These are phyloP conservation scores for Fusarium subtropicale DNA, from an alignment of 2,329 filamentous ascomycete genomes.

Conservation along the genomic window DNA sequence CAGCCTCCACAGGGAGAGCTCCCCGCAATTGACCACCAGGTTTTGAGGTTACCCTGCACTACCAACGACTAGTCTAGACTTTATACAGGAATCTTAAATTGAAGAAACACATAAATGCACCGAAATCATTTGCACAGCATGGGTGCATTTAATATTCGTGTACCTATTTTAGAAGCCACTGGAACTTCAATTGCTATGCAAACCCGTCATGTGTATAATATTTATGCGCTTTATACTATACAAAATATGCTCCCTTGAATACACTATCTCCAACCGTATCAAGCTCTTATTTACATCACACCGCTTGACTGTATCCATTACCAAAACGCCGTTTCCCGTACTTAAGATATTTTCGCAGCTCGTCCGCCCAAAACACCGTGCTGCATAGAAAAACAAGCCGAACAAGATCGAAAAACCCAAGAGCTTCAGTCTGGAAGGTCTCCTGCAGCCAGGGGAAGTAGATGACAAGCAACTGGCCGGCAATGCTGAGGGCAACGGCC, in stretches of 20 bases:
- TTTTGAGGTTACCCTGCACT: slow-evolving; percentile 38
- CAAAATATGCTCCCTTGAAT: slow-evolving; percentile 17
- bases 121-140: background rate
- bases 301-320: slow-evolving; percentile 73
- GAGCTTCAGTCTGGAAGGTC: slow-evolving; percentile 93
- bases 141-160: background rate
- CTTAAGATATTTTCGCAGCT: slow-evolving; percentile 83
- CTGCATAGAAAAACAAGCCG: slow-evolving; percentile 81
- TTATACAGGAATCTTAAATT: background rate
- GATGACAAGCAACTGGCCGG: slow-evolving; percentile 90
- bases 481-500: slow-evolving; percentile 85
- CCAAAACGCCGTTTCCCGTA: slow-evolving; percentile 68
- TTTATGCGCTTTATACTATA: slow-evolving; percentile 28
- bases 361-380: slow-evolving; percentile 94
- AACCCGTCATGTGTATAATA: slow-evolving; percentile 3
- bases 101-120: background rate
- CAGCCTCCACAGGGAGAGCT: slow-evolving; percentile 33
- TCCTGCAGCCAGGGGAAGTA: slow-evolving; percentile 95
- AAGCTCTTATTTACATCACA: slow-evolving; percentile 59
- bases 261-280: background rate
- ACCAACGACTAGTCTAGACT: background rate
- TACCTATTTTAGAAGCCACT: background rate
- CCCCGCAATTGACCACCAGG: slow-evolving; percentile 34
- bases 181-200: slow-evolving; percentile 31
- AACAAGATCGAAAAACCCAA: slow-evolving; percentile 79